Conservation (phyloP, 371 early-diverging fungal species). For the Mortierella sp. region DNA sequence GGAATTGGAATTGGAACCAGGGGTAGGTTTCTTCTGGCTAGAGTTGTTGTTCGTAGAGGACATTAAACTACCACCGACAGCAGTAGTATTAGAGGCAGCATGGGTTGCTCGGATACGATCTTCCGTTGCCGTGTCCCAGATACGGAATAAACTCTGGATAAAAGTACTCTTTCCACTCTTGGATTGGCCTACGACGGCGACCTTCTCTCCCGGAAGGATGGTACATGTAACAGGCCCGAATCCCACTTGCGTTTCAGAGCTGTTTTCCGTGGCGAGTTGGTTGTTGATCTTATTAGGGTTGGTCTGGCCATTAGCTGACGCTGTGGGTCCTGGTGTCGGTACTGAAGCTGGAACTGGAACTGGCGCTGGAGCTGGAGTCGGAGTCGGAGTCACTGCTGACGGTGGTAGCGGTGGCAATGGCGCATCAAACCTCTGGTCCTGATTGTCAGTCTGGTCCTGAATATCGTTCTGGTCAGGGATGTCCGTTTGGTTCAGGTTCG, state of each 20-base stretch:
- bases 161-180: constrained; percentile 51
- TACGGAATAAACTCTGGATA: constrained; percentile 47
- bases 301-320: background rate
- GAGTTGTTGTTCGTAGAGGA: background rate
- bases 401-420: constrained; percentile 42
- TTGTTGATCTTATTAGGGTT: no score
- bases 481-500: constrained; percentile 16
- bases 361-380: background rate
- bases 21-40: background rate
- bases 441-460: constrained; percentile 9
- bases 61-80: background rate
- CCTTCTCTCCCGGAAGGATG: constrained; percentile 43
- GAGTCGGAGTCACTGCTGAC: background rate
- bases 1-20: background rate
- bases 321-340: background rate
- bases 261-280: background rate
- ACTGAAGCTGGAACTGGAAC: background rate
- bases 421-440: constrained; percentile 20
- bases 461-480: background rate
- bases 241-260: background rate
- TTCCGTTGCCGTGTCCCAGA: constrained; percentile 48
- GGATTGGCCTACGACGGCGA: constrained; percentile 48
- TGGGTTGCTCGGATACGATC: constrained; percentile 34
- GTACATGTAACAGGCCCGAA: constrained; percentile 50
- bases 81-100: background rate